phyloP scores from a whole-genome alignment of 2,329 filamentous ascomycete genomes.

The Arthroderma sp. region DNA sequence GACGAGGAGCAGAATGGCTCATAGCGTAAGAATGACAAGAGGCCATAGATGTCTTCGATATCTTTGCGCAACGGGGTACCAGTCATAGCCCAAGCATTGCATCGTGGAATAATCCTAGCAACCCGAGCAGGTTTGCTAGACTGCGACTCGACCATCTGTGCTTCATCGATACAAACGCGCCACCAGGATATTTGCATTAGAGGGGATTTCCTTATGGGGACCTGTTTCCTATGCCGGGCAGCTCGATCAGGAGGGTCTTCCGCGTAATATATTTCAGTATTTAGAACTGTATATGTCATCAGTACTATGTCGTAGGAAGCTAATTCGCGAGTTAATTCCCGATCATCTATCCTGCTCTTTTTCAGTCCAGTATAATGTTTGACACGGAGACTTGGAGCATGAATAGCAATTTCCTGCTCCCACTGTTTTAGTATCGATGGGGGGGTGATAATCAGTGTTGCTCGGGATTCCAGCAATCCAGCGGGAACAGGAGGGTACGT shows the following conservation, averaged over 20 bases:
- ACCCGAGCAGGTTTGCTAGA: conserved; percentile 72
- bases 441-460: conserved; percentile 53
- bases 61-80: conserved; percentile 80
- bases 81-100: conserved; percentile 85
- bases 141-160: conserved; percentile 88
- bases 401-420: conserved; percentile 46
- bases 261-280: conserved; percentile 67
- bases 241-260: conserved; percentile 57
- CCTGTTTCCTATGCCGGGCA: conserved; percentile 52
- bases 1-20: conserved; percentile 59
- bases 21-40: conserved; percentile 69
- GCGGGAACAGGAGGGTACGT: conserved; percentile 15
- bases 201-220: conserved; percentile 55
- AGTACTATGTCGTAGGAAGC: conserved; percentile 45
- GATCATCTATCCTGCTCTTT: conserved; percentile 24
- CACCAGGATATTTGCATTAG: conserved; percentile 77
- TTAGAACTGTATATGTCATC: conserved; percentile 58
- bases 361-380: conserved; percentile 47
- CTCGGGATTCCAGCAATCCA: conserved; percentile 33
- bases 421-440: conserved; percentile 51
- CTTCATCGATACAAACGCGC: conserved; percentile 57
- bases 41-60: conserved; percentile 63
- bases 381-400: conserved; percentile 46
- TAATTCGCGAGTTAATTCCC: conserved; percentile 38
- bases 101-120: conserved; percentile 64